Conservation (phyloP, 805 yeast species). For the Lipomyces kockii region DNA sequence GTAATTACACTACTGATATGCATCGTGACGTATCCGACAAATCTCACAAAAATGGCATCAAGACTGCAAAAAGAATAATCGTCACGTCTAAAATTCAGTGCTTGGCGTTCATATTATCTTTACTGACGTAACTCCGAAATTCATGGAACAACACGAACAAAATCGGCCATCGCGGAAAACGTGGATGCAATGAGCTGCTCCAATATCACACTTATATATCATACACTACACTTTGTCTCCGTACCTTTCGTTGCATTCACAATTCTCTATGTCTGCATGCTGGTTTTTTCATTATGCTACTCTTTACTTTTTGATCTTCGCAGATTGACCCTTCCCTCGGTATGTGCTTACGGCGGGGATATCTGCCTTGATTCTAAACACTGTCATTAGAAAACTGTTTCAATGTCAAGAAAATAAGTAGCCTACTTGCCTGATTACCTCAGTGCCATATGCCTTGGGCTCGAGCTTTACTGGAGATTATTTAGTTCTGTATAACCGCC, state of each 20-base stretch:
- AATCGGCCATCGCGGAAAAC: not conserved
- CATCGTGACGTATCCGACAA: no score
- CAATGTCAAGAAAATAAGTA: not conserved
- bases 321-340: conserved; percentile 75
- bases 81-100: no score
- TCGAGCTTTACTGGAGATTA: conserved; percentile 64
- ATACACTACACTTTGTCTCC: not conserved
- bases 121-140: not conserved
- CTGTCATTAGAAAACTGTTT: not conserved
- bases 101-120: not conserved
- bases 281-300: not conserved
- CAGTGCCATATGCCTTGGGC: conserved; percentile 91
- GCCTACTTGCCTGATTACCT: conserved; percentile 58
- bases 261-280: not conserved
- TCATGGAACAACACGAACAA: not conserved
- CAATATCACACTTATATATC: no score
- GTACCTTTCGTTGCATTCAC: not conserved
- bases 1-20: no score
- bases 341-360: conserved; percentile 98
- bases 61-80: no score
- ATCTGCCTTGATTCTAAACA: conserved; percentile 76
- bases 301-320: conserved; percentile 7
- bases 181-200: no score
- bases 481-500: not conserved
- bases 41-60: no score